Evolutionary conservation across 192 early-diverging fungal species (phyloP).

Genomic region (Backusella psychrophila): DNA sequence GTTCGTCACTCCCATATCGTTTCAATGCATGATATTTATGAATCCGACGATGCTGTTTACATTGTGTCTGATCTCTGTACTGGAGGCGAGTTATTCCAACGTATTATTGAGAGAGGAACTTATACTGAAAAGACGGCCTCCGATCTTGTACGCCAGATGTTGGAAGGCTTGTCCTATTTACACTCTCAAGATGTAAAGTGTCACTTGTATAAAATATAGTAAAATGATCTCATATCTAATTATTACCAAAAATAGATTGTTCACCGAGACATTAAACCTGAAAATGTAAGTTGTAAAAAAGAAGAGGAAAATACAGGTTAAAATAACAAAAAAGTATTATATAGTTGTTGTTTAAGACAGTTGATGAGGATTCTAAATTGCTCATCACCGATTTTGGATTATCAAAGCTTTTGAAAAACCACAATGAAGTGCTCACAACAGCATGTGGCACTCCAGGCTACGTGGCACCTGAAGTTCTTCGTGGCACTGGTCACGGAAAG

Average conservation of each 20-base stretch:
- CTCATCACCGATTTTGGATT: conserved; percentile 79
- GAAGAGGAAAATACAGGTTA: background rate
- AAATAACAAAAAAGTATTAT: background rate
- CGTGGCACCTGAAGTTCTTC: conserved; percentile 68
- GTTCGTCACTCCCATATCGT: conserved; percentile 85
- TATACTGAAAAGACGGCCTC: conserved; percentile 77
- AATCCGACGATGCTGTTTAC: conserved; percentile 64
- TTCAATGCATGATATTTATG: conserved; percentile 65
- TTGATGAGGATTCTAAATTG: conserved; percentile 43
- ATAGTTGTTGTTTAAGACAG: conserved; percentile 44
- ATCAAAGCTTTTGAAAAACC: conserved; percentile 55
- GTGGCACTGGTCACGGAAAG: conserved; percentile 59
- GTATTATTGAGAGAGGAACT: conserved; percentile 63
- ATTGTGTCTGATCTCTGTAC: conserved; percentile 66
- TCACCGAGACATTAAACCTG: conserved; percentile 79
- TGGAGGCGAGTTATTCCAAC: conserved; percentile 82
- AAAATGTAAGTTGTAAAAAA: conserved; percentile 56
- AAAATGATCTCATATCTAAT: background rate
- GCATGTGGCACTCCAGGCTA: conserved; percentile 65
- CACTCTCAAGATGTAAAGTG: conserved; percentile 61
- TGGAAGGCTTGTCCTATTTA: conserved; percentile 78
- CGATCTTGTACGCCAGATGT: conserved; percentile 62
- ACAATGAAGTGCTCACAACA: conserved; percentile 62
- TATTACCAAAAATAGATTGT: conserved; percentile 50
- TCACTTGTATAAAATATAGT: background rate